Evolutionary conservation across 2,329 filamentous ascomycete genomes (phyloP), one percentile per base, ranked within the genome.

Genomic region (Aspergillus ibericus): DNA sequence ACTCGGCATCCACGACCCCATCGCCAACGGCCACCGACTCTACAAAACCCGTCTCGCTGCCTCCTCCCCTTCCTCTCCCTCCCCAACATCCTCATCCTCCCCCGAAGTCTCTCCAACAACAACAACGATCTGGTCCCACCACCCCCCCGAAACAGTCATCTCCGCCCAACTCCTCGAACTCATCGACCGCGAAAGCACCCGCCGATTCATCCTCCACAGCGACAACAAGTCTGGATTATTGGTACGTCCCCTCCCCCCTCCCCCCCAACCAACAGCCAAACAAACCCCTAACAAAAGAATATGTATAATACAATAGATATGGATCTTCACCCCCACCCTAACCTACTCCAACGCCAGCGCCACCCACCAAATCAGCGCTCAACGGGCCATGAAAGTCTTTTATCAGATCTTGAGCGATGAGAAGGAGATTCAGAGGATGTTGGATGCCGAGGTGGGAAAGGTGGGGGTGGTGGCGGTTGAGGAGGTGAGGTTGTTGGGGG

Each of bases 241-340:
- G 55, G 77, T 80, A 70, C 55, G 71, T 12, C 56, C 50, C 32
- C 16, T 18, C 1, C 25, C 13, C 4, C 22, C 3, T 18, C 9
- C 25, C 7, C 32, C n/a, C 10, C 27, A 1, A 10, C 4, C 22
- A 18, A 2, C 16, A 16, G 10, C n/a, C 50, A n/a, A 12, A 15
- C 15, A 25, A 27, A 6, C 29, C 29, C 7, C 15, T 15, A 4
- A n/a, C n/a, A 20, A 15, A 7, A 10, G 15, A 2, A n/a, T 27
- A n/a, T 6, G 15, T 25, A 16, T 27, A 15, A 46, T 25, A 10
- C 5, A 9, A 15, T 8, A 18, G 71, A 63, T 86, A 27, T 87
- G 85, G 85, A 76, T 85, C 55, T 87, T 88, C 71, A 85, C 85
- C 7, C 83, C 84, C 0, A 81, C 85, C 58, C 76, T 87, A 40